Evolutionary conservation across 495 filamentous ascomycete genomes (phyloP).

Genomic region (Aspergillus biplanus): DNA sequence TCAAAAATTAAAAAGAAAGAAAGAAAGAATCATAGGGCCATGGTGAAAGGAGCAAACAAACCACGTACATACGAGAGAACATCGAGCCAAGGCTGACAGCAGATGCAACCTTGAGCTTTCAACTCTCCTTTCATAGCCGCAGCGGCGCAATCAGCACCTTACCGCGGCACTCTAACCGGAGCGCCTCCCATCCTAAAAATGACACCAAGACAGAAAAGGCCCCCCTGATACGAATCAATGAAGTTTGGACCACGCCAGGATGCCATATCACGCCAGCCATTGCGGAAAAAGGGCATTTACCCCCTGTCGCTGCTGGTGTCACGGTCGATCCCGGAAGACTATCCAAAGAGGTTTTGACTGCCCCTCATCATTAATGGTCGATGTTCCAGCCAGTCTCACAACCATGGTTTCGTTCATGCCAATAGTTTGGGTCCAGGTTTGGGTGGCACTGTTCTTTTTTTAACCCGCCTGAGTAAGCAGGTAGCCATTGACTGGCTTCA

Average conservation of each 20-base stretch:
- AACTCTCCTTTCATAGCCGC: not conserved
- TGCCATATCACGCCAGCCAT: conserved; percentile 4
- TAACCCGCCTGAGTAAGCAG: conserved; percentile 21
- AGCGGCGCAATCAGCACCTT: conserved; percentile 20
- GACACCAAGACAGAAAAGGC: not conserved
- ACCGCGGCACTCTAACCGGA: conserved; percentile 20
- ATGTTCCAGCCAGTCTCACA: conserved; percentile 11
- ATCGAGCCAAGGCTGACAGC: conserved; percentile 8
- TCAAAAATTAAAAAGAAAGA: not conserved
- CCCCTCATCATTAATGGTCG: not conserved
- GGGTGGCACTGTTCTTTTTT: conserved; percentile 25
- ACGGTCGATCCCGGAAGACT: conserved; percentile 10
- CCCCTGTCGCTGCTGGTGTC: conserved; percentile 1
- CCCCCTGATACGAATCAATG: not conserved
- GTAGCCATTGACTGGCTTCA: not conserved
- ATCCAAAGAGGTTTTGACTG: not conserved
- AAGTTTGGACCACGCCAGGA: not conserved
- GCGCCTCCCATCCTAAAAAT: conserved; percentile 16
- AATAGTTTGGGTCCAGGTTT: conserved; percentile 16
- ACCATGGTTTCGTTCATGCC: conserved; percentile 21
- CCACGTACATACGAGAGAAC: not conserved
- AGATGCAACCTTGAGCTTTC: conserved; percentile 22
- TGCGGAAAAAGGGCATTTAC: not conserved
- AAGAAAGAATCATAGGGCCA: not conserved
- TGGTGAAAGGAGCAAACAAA: not conserved